Evolutionary conservation across 2,329 filamentous ascomycete species (phyloP), one percentile per base, ranked within the genome.

Genomic region (Sphaerostilbella broomeana): DNA sequence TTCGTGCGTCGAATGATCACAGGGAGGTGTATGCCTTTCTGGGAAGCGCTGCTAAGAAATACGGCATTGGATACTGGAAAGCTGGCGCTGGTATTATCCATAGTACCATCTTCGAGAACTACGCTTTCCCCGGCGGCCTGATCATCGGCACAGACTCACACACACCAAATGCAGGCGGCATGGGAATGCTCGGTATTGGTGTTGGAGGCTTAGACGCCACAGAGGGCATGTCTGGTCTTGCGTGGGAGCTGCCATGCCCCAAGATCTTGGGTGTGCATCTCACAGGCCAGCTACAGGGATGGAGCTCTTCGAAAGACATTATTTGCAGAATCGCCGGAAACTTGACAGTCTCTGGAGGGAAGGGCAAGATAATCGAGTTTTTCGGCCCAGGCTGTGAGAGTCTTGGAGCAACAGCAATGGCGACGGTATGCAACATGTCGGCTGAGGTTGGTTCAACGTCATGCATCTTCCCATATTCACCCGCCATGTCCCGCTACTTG

Each of bases 31-130:
- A 97, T 72, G 85, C 97, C 70, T 98, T 98, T 77, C 72, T 98
- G 61, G 79, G 88, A 47, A 81, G 82, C 48, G 85, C 90, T 51
- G 97, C 90, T 65, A 89, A 89, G 61, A 98, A 97, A 76, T 98
- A 97, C 77, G 90, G 97, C 77, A 97, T 97, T 65, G 92, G 92
- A 74, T 97, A 97, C 83, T 98, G 92, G 92, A 87, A 79, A 67
- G 92, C 92, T 51, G 92, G 92, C 56, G 95, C 90, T 63, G 92
- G 92, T 77, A 98, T 97, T 65, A 98, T 98, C 57, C 92, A 98
- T 73, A 92, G 97, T 75, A 97, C 97, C 61, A 70, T 97, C 49
- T 79, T 97, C 44, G 92, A 98, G 74, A 97, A 97, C 77, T 97
- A 97, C 67, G 89, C 89, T 64, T 97, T 97, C 83, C 92, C 92